phyloP scores from a whole-genome alignment of 768 basidiomycete genomes.

The Termitomyces sp. region DNA sequence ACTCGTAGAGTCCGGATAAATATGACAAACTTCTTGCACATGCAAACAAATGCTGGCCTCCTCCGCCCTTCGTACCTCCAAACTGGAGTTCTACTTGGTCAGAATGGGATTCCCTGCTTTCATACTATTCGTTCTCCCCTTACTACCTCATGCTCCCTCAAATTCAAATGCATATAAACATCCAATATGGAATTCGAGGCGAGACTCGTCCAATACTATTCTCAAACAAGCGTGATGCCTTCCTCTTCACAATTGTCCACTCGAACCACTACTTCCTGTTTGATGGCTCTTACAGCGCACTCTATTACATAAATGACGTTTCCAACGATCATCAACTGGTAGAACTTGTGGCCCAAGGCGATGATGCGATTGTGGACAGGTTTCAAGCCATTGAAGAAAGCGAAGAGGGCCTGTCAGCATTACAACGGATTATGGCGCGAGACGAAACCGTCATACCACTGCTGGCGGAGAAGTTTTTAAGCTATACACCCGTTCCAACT shows the following conservation, averaged over 20 bases:
- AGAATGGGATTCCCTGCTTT: conserved; percentile 22
- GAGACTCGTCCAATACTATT: conserved; percentile 27
- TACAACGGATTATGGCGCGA: conserved; percentile 20
- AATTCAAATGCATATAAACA: conserved; percentile 29
- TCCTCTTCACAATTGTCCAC: conserved; percentile 19
- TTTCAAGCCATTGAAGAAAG: conserved; percentile 13
- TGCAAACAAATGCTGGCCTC: conserved; percentile 20
- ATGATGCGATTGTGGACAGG: conserved; percentile 5
- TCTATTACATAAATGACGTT: conserved; percentile 13
- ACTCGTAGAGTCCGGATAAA: not conserved
- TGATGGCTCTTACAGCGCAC: not conserved
- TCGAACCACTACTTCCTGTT: conserved; percentile 16
- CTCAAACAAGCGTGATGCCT: conserved; percentile 12
- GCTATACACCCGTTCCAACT: conserved; percentile 22
- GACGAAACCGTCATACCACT: conserved; percentile 27
- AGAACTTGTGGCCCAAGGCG: conserved; percentile 9
- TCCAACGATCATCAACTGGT: conserved; percentile 12
- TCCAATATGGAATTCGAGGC: conserved; percentile 23
- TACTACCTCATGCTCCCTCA: conserved; percentile 31
- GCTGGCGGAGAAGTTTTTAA: conserved; percentile 23
- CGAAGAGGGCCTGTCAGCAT: conserved; percentile 20
- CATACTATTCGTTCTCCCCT: conserved; percentile 26
- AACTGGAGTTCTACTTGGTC: conserved; percentile 27
- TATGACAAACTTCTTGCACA: conserved; percentile 9
- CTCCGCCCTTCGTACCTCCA: conserved; percentile 16